Conservation (phyloP, 176 grass and related monocot genomes). For the Bolboschoenus planiculmis region DNA sequence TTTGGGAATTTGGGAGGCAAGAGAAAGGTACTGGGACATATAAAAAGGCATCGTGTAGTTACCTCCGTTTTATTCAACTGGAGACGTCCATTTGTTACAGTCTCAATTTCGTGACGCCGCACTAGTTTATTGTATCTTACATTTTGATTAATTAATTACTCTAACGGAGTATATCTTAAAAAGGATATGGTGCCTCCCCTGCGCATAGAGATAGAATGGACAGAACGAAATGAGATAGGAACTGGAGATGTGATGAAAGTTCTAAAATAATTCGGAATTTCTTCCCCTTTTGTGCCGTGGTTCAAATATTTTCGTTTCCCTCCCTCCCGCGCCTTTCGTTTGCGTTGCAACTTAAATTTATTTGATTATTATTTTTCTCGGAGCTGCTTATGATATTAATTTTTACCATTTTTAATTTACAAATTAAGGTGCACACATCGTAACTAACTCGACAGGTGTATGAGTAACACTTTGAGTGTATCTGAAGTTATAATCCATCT, state of each 20-base stretch:
- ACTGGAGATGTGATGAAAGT: not conserved
- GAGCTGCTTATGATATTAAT: not conserved
- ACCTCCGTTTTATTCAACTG: not conserved
- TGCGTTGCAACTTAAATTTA: not conserved
- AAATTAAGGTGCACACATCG: not conserved
- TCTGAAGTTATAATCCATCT: not conserved
- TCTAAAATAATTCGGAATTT: not conserved
- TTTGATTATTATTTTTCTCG: not conserved
- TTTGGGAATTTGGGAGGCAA: slow-evolving; percentile 22
- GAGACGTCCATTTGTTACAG: not conserved
- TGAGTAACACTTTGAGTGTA: too few relatives aligned
- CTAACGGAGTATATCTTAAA: not conserved
- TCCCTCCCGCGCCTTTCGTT: slow-evolving; percentile 19
- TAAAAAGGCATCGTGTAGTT: not conserved
- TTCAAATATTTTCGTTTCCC: slow-evolving; percentile 18
- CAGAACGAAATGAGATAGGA: not conserved
- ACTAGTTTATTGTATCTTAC: not conserved
- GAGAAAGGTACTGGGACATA: not conserved
- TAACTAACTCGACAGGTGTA: not conserved
- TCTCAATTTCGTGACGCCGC: not conserved
- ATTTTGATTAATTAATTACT: not conserved
- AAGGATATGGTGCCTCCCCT: not conserved
- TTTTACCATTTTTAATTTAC: not conserved
- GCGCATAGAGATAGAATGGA: not conserved
- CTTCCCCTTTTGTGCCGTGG: not conserved